These are phyloP conservation scores for Beta macrorhiza DNA, from an alignment of 179 eudicot genomes.

Conservation along the genomic window DNA sequence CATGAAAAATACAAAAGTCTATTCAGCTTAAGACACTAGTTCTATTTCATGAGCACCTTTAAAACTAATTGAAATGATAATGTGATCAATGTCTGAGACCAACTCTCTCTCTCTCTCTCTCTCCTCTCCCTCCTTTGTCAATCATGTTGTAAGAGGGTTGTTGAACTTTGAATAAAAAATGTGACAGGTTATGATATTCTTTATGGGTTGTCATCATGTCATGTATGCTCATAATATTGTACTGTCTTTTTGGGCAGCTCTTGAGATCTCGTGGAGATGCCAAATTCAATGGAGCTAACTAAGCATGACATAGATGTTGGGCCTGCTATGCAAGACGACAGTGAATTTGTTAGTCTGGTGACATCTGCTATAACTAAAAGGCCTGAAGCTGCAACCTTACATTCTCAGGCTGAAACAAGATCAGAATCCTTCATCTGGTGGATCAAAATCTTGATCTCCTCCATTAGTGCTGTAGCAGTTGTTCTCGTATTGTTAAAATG, in stretches of 20 bases:
- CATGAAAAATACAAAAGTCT: too few species aligned
- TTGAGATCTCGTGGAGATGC: conserved; percentile 42
- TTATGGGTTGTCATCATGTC: too few species aligned
- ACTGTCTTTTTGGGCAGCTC: conserved; percentile 14
- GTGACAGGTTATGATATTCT: neutral
- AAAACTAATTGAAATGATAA: too few species aligned
- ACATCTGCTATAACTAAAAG: conserved; percentile 41
- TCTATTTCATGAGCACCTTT: too few species aligned
- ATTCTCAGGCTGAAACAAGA: conserved; percentile 34
- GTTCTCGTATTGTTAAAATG: conserved; percentile 61
- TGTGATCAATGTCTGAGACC: too few species aligned
- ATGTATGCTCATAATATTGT: neutral
- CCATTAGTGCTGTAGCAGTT: conserved; percentile 33
- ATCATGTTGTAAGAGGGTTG: too few species aligned
- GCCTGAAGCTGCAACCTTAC: conserved; percentile 44
- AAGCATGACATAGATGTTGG: conserved; percentile 36
- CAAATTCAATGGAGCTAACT: conserved; percentile 37
- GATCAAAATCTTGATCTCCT: conserved; percentile 54
- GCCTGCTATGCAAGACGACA: conserved; percentile 48
- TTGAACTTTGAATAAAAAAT: too few species aligned
- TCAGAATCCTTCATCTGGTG: conserved; percentile 55
- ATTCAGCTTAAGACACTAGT: too few species aligned
- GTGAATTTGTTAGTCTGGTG: conserved; percentile 64
- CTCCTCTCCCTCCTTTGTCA: too few species aligned
- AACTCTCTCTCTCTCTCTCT: too few species aligned